Base-by-base conservation (phyloP, 352 stramenopile species). In the Saprolegnia parasitica region DNA sequence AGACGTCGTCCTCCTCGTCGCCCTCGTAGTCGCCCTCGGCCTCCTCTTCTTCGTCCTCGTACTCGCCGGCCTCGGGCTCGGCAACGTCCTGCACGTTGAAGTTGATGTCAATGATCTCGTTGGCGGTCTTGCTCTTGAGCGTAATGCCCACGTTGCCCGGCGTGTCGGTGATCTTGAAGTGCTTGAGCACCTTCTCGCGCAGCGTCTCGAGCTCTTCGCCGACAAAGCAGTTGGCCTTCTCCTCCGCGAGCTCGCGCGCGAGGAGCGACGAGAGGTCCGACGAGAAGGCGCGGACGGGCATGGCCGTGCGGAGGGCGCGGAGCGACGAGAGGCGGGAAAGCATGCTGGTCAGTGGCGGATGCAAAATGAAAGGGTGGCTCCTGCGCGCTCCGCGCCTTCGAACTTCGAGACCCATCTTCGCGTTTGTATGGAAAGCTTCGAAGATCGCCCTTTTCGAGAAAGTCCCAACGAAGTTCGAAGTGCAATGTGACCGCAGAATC, bases 161-260 rank as follows among this genome's bases (percentile, higher is more conserved):
- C 6, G 75, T 74, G 68, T 94, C 86, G 56, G 80, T 66, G 46
- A 94, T 67, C 65, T 72, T 74, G 61, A 94, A 94, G 10, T 87
- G 75, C 66, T 86, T 73, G 65, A 82, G 76, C 62, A 94, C 77
- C 73, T 89, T 83, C 39, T 76, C 71, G 35, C 85, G 86, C 56
- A 94, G 77, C 56, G 80, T 68, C 70, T 89, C 81, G 56, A 94
- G 77, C 68, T 90, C 82, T 24, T 86, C 74, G 49, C 79, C 79
- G 45, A 91, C 84, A 62, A 90, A 89, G 77, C 79, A 89, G 77
- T 94, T 94, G 73, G 78, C 84, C 77, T 92, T 94, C 73, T 92
- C 84, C 66, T 94, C 84, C 24, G 81, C 73, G 29, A 92, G 76
- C 75, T 94, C 86, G 24, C 86, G 86, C 13, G 37, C 58, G 5